Conservation (phyloP, 2,329 filamentous ascomycete species). For the Apiospora saccharicola region DNA sequence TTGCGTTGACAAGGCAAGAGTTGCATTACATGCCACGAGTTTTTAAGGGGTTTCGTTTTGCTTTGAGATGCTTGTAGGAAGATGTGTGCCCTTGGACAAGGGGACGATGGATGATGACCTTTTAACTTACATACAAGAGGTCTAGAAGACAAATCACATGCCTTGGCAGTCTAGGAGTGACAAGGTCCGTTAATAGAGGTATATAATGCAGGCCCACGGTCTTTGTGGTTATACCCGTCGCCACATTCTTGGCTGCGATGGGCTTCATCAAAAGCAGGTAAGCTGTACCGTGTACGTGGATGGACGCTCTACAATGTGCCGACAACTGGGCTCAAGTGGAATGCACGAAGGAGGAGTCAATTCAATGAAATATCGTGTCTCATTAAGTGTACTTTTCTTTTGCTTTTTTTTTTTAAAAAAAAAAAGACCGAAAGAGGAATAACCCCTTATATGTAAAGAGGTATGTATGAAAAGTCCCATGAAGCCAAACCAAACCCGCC, state of each 20-base stretch:
- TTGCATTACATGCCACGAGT: neutral
- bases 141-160: neutral
- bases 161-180: neutral
- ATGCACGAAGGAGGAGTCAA: neutral
- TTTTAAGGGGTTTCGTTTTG: neutral
- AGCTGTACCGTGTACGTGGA: neutral
- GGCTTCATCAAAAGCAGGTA: neutral
- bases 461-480: neutral
- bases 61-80: neutral
- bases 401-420: too few relatives aligned
- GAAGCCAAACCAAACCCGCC: conserved; percentile 10
- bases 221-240: neutral
- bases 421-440: conserved; percentile 26
- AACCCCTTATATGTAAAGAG: neutral
- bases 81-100: neutral
- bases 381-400: conserved; percentile 17
- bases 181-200: conserved; percentile 11
- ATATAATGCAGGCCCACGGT: neutral
- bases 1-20: neutral
- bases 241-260: neutral
- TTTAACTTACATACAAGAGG: neutral
- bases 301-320: neutral
- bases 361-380: conserved; percentile 20
- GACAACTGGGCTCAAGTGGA: neutral
- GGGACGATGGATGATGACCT: neutral